Evolutionary conservation across 768 basidiomycete species (phyloP), one percentile per base, ranked within the genome.

Genomic region (Clitopilus hobsonii): DNA sequence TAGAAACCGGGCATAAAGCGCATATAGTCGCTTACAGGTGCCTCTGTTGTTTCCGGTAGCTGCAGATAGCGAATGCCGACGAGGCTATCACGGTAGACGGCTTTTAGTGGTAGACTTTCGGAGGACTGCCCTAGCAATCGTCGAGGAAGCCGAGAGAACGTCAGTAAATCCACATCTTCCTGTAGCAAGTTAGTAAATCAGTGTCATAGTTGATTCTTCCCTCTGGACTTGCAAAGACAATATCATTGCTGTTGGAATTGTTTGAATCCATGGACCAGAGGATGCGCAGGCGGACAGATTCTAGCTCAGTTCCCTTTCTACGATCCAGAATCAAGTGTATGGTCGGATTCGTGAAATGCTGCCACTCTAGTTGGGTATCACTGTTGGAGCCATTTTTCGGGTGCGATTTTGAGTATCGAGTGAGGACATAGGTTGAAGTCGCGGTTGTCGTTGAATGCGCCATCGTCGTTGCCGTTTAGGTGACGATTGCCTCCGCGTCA

Each of bases 81-180:
- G 0, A 85, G 74, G 3, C 79, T 74, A 54, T 87, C 89, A 22
- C 86, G 83, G 65, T 88, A 89, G 8, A 91, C 88, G 6, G 88
- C 89, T 67, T 90, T 91, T 38, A 92, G 69, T n/a, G 90, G 88
- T 26, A 86, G 74, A 22, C 80, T 79, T 60, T 86, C 84, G 11
- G 70, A 45, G 61, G 71, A 56, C 65, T 71, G 61, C 58, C 67
- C 53, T 57, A 68, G 51, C 30, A 62, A 65, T 26, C 63, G 57
- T 16, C 71, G 62, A 22, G 69, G 63, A 51, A 79, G 62, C 13
- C 74, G 73, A 2, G 88, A 88, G 65, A 89, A 88, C 1, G 82
- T 76, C 23, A 91, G 69, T 20, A 92, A 69, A 60, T 92, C 89
- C 32, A 92, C 58, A 63, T 92, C 88, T 69, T 92, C 90, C 90